These are phyloP conservation scores for Reticulomyxa filosa DNA, from an alignment of 78 protist genomes.

Conservation along the genomic window DNA sequence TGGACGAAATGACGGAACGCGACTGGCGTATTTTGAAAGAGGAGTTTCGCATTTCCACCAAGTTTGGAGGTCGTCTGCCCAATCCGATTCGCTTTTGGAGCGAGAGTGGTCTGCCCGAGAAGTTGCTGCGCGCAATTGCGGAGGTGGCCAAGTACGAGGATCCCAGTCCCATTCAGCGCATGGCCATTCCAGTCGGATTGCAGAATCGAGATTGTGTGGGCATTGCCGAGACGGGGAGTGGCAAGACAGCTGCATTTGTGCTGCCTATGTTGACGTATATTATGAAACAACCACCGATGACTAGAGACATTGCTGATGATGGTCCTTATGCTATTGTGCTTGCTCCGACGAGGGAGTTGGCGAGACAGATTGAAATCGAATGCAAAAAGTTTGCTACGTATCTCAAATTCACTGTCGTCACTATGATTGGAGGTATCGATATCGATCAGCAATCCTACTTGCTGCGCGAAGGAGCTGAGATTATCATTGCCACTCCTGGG, in stretches of 20 bases:
- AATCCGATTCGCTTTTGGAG: conserved; percentile 32
- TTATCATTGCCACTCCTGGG: conserved; percentile 97
- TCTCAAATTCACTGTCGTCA: conserved; percentile 10
- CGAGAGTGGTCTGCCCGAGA: conserved; percentile 24
- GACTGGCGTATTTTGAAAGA: conserved; percentile 90
- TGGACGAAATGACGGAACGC: conserved; percentile 64
- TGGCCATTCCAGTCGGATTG: conserved; percentile 31
- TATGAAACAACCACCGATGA: conserved; percentile 12
- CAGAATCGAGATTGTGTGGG: conserved; percentile 36
- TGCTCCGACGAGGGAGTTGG: conserved; percentile 94
- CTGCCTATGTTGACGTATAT: conserved; percentile 79
- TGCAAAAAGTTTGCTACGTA: neutral
- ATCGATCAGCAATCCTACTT: conserved; percentile 39
- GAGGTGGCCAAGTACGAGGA: conserved; percentile 20
- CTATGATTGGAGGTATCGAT: conserved; percentile 85
- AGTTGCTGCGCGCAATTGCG: conserved; percentile 1
- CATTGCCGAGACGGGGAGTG: conserved; percentile 47
- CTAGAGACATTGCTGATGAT: neutral
- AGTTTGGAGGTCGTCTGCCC: conserved; percentile 36
- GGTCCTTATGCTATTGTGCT: conserved; percentile 79
- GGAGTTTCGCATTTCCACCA: conserved; percentile 57
- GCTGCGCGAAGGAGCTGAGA: conserved; percentile 39
- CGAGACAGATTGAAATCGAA: conserved; percentile 44
- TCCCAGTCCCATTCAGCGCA: conserved; percentile 35
- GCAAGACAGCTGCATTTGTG: conserved; percentile 76